Evolutionary conservation across 208 protist species (phyloP).

Genomic region (Phytomonas sp.): DNA sequence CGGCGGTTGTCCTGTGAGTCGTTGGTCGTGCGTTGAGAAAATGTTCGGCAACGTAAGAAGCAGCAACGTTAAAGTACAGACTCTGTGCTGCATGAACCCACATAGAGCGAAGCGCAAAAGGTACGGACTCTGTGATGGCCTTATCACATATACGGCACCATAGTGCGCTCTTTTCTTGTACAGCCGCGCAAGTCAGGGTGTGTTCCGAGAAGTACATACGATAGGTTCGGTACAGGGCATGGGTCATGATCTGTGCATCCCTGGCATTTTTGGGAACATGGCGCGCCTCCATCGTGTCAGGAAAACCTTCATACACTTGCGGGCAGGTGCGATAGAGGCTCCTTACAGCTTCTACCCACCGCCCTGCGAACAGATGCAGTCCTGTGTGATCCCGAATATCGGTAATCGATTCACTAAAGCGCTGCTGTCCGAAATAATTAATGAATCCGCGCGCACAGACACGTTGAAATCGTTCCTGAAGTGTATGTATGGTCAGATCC

Average conservation of each 20-base stretch:
- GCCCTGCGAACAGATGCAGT: conserved; percentile 49
- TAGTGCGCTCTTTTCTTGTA: conserved; percentile 21
- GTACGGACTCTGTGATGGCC: conserved; percentile 38
- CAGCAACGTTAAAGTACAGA: conserved; percentile 64
- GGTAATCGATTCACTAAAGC: conserved; percentile 73
- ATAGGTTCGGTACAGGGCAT: conserved; percentile 47
- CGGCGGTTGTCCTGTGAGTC: not conserved
- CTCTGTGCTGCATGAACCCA: conserved; percentile 81
- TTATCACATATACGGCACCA: conserved; percentile 61
- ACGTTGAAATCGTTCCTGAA: conserved; percentile 25
- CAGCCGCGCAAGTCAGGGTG: conserved; percentile 23
- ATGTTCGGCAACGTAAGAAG: conserved; percentile 23
- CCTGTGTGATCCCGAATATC: conserved; percentile 54
- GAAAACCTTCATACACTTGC: conserved; percentile 49
- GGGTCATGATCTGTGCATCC: conserved; percentile 58
- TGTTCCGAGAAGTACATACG: conserved; percentile 43
- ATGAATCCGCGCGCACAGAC: conserved; percentile 68
- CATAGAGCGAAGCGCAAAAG: conserved; percentile 49
- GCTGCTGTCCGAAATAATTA: conserved; percentile 95
- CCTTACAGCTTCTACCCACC: conserved; percentile 44
- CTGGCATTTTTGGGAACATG: conserved; percentile 35
- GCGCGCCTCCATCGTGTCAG: conserved; percentile 48
- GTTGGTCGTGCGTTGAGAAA: not conserved
- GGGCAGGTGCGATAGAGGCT: conserved; percentile 37
- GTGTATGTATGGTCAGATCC: not conserved